Percentiles rank a stretch among this genome's conserved stretches.
These are phyloP conservation scores for Sclerotinia trifoliorum DNA, from an alignment of 2,329 filamentous ascomycete genomes.

Conservation along the genomic window DNA sequence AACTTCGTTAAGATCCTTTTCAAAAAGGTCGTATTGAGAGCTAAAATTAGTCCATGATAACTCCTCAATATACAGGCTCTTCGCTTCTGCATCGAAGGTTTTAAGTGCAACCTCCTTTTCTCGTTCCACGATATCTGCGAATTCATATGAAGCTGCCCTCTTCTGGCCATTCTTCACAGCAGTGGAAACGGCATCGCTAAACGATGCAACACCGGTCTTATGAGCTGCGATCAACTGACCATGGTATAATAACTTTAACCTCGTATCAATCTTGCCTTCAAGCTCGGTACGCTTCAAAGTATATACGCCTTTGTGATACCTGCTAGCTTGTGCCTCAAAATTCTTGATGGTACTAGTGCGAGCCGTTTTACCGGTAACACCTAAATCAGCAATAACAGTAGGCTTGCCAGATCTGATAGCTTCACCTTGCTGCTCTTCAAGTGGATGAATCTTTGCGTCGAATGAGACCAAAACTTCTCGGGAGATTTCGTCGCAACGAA, in stretches of 20 bases:
- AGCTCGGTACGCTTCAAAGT: constrained; percentile 80
- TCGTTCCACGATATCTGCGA: constrained; percentile 84
- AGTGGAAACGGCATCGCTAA: constrained; percentile 81
- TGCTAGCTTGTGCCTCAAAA: constrained; percentile 88
- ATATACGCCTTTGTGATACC: constrained; percentile 97
- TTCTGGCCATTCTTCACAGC: constrained; percentile 93
- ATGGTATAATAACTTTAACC: constrained; percentile 82
- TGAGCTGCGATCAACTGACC: constrained; percentile 87
- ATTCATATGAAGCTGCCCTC: constrained; percentile 86
- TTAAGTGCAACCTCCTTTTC: constrained; percentile 76
- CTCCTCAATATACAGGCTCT: constrained; percentile 72
- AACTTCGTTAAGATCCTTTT: constrained; percentile 88
- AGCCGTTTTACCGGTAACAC: constrained; percentile 67
- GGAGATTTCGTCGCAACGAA: constrained; percentile 95
- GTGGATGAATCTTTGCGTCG: constrained; percentile 74
- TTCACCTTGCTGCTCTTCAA: constrained; percentile 83
- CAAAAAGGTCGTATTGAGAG: constrained; percentile 74
- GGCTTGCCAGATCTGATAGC: constrained; percentile 70
- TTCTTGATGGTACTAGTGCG: constrained; percentile 71
- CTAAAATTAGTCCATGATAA: constrained; percentile 85
- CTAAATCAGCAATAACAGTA: constrained; percentile 71
- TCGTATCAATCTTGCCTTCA: constrained; percentile 80
- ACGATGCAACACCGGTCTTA: constrained; percentile 79
- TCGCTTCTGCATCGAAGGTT: constrained; percentile 73
- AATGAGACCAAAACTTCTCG: constrained; percentile 83